Evolutionary conservation across 2,329 filamentous ascomycete genomes (phyloP).

Genomic region (Sporothrix humicola): DNA sequence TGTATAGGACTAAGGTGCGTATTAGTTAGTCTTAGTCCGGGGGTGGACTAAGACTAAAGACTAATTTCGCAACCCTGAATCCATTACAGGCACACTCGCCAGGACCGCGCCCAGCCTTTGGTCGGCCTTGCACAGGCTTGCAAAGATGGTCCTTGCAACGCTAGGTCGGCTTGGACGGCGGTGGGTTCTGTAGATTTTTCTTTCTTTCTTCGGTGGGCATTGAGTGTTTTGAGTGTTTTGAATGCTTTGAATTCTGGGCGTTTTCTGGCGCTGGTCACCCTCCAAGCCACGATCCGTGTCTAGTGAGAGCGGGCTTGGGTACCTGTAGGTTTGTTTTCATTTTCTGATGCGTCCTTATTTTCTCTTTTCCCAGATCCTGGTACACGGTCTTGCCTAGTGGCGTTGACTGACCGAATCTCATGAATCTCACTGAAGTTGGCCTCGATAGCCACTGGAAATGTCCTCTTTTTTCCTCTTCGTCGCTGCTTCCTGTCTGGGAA

Average conservation of each 20-base stretch:
- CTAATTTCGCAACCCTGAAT: no score
- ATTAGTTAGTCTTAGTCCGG: no score
- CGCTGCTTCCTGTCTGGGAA: conserved; percentile 16
- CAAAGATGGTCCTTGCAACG: not conserved
- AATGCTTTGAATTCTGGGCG: not conserved
- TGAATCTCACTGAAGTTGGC: not conserved
- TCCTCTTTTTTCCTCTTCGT: not conserved
- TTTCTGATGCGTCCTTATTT: not conserved
- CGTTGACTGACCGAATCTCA: not conserved
- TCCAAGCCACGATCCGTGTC: not conserved
- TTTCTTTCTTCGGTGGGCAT: not conserved
- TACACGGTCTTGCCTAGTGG: conserved; percentile 1
- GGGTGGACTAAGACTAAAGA: no score
- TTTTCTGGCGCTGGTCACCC: not conserved
- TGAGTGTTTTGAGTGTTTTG: no score
- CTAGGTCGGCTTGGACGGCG: not conserved
- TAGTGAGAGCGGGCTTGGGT: not conserved
- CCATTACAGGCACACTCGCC: not conserved
- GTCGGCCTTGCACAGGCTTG: conserved; percentile 14
- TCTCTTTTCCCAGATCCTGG: conserved; percentile 14
- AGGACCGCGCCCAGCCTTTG: conserved; percentile 5
- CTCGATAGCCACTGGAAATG: not conserved
- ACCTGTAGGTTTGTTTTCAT: conserved; percentile 4
- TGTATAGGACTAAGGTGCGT: no score
- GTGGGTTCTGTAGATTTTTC: not conserved